Evolutionary conservation across 176 grass and related monocot species (phyloP).

Genomic region (Stipa capillata): DNA sequence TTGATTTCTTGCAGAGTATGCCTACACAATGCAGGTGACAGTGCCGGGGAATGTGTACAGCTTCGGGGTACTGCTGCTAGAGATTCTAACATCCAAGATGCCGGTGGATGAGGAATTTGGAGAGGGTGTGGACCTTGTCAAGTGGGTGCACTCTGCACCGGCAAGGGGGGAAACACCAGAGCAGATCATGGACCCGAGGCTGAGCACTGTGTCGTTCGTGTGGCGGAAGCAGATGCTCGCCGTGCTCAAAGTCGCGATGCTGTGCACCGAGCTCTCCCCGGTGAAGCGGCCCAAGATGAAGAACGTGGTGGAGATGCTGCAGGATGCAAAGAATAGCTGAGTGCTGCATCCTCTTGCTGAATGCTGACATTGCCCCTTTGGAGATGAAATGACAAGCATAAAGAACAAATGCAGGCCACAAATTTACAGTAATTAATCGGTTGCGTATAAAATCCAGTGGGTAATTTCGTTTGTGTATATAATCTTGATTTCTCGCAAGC

Average conservation of each 20-base stretch:
- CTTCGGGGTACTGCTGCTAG: constrained; percentile 66
- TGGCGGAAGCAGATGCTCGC: constrained; percentile 90
- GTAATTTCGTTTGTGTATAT: constrained; percentile 14
- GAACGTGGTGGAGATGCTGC: constrained; percentile 76
- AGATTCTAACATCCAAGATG: constrained; percentile 72
- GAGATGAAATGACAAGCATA: neutral
- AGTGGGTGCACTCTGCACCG: constrained; percentile 63
- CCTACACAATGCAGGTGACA: constrained; percentile 93
- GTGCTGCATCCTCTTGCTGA: neutral
- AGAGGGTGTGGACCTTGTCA: constrained; percentile 75
- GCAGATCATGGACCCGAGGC: constrained; percentile 80
- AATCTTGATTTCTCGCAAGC: neutral
- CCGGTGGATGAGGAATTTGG: constrained; percentile 69
- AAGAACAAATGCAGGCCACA: neutral
- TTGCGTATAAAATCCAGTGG: neutral
- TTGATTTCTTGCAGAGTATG: constrained; percentile 65
- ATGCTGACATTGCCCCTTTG: neutral
- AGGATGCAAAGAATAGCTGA: constrained; percentile 51
- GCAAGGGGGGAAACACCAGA: constrained; percentile 56
- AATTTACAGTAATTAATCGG: neutral
- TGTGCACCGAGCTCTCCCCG: constrained; percentile 49
- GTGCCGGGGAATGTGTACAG: constrained; percentile 88
- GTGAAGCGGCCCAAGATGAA: constrained; percentile 79
- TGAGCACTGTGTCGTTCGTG: constrained; percentile 65
- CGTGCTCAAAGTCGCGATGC: constrained; percentile 64